Base-by-base conservation (phyloP, 148 eudicot species). In the Chenopodium quinoa region DNA sequence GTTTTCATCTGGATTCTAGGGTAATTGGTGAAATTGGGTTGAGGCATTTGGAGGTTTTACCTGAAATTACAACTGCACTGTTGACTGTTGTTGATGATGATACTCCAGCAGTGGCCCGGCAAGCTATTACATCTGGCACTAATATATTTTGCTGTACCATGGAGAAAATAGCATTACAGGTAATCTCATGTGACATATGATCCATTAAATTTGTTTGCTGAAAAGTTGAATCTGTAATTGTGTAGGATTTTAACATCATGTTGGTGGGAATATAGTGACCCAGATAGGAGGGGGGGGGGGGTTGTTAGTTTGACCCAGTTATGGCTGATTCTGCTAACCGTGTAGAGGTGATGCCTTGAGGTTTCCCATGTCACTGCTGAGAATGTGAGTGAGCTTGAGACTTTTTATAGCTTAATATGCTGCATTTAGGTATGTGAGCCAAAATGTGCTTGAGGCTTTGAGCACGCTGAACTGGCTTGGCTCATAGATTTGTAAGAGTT, bases 41-140 rank as follows among this genome's bases (percentile, higher is more conserved):
- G 88, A 90, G 87, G 84, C 90, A 92, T 84, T 47, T 83, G 77
- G 92, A 93, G 84, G 87, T 92, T 70, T 83, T 92, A 32, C 93
- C 97, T 78, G 91, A 90, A 77, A 91, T 91, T 71, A 79, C 92
- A 73, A 98, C 98, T 67, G 86, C 89, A 72, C 52, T 93, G 81
- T 82, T 90, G 72, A 78, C 75, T 80, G 85, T 86, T 40, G 85
- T 91, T 81, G 90, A 90, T 78, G 99, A 96, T 86, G 97, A 84
- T 77, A 90, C 94, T 29, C 98, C 99, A 47, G 95, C 99, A 76
- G 99, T 96, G 66, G 93, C 95, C 85, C 89, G 99, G 72, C 99
- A 96, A 85, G 95, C 94, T 40, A 90, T 94, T 23, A 71, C 85
- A 40, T 90, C 90, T 86, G 95, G 92, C 82, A 90, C 91, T 78